Percentiles rank a stretch among this genome's conserved stretches.
Conservation (phyloP, 2,329 filamentous ascomycete species). For the Emmonsiellopsis sp. region DNA sequence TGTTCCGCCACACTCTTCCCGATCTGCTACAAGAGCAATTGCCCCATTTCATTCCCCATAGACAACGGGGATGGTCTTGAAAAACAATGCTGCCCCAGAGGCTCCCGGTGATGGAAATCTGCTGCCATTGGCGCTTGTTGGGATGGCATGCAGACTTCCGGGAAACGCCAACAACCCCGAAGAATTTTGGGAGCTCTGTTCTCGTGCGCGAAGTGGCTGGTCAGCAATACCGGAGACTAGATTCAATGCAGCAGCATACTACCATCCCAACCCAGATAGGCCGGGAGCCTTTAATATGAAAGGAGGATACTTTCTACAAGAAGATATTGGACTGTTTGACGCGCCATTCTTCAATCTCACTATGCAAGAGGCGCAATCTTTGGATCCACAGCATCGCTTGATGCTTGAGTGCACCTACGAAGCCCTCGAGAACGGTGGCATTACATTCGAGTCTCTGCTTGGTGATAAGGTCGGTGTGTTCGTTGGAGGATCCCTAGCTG, state of each 20-base stretch:
- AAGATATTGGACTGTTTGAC: slow-evolving; percentile 52
- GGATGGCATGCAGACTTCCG: slow-evolving; percentile 14
- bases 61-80: not conserved
- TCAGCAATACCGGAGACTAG: slow-evolving; percentile 12
- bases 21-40: no score
- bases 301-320: not conserved
- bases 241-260: slow-evolving; percentile 10
- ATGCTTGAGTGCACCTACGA: slow-evolving; percentile 67
- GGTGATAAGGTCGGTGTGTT: not conserved
- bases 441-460: not conserved
- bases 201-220: slow-evolving; percentile 4
- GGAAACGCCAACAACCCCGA: slow-evolving; percentile 9
- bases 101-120: not conserved
- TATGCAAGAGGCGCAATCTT: slow-evolving; percentile 61
- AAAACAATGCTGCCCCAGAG: not conserved
- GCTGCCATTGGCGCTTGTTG: slow-evolving; percentile 15
- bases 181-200: slow-evolving; percentile 15
- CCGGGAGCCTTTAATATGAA: not conserved
- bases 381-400: slow-evolving; percentile 43
- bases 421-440: slow-evolving; percentile 29
- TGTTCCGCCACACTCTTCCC: no score
- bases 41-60: not conserved
- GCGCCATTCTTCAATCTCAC: slow-evolving; percentile 72
- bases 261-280: not conserved
- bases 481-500: slow-evolving; percentile 12